Evolutionary conservation across 2,329 filamentous ascomycete genomes (phyloP), one percentile per base, ranked within the genome.

Genomic region (Diatrype stigma): DNA sequence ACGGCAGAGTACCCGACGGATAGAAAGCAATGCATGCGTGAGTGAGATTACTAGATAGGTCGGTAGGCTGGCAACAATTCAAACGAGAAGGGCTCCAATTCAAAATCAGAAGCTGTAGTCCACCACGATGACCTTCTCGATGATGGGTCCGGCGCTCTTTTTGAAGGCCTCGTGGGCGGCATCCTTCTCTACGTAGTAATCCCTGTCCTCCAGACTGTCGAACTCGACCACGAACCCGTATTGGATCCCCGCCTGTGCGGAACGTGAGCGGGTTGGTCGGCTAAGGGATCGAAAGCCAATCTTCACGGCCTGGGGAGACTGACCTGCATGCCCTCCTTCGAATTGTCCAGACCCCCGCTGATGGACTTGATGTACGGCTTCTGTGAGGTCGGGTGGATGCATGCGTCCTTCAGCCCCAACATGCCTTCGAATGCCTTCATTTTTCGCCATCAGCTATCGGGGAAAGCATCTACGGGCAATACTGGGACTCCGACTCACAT

Each of bases 321-420:
- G 71, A 87, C 84, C 70, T 85, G 78, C 37, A 75, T 67, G 7
- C 79, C 80, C 63, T 88, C 84, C 0, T 73, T 73, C 30, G 81
- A 86, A 60, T 81, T 85, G 60, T 89, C 81, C 49, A 69, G 71
- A 0, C 86, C 85, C 0, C 84, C 85, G 0, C 75, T 73, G 16
- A 77, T 70, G 0, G 78, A 74, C 50, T 74, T 76, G 51, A 89
- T 81, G 59, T 89, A 89, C 0, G 78, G 78, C 52, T 79, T 69
- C 8, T 82, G 70, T 0, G 81, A 78, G 2, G 70, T 71, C 11
- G 84, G 81, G 54, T 85, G 79, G 3, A 86, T 40, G 63, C 86
- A 89, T 14, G 73, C 73, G 3, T 82, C 69, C 56, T 76, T 74
- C 2, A 89, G 69, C 0, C 68, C 73, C 14, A 86, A 67, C 75